Base-by-base conservation (phyloP, 176 grass and related monocot genomes). In the Hyparrhenia diplandra region DNA sequence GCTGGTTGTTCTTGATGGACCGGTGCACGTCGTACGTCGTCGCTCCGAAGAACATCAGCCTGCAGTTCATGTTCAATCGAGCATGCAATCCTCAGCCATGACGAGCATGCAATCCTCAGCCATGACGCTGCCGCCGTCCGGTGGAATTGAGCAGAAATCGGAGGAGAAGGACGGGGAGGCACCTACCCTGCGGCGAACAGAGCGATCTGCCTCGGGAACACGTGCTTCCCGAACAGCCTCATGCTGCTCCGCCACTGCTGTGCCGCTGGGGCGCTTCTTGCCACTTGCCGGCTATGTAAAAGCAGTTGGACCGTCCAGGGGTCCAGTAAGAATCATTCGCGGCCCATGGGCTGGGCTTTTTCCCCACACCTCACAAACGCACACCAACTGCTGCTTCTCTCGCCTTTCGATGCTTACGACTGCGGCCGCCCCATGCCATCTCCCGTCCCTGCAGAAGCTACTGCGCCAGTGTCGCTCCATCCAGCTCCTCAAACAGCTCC, bases 11-110 rank as follows among this genome's bases (percentile, higher is more conserved):
- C 82, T 89, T 93, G 76, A 98, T 98, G 10, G 95, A 93, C 34
- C 92, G 83, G 88, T 94, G 95, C 65, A 98, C 95, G 65, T 98
- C 95, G 73, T 93, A 98, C 5, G 88, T 94, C 18, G 90, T 93
- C 25, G 90, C 92, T 68, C 84, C 92, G 1, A 98, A 83, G 74
- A 94, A 90, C n/a, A 89, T 65, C 36, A 91, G 43, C 71, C 90
- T 98, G 81, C 67, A 13, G 35, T 10, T 47, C 24, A 45, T 13
- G 10, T 10, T 17, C 1, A 36, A 8, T 3, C 10, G 12, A 21
- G 49, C 31, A 58, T 25, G 11, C 5, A 21, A 29, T 28, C 60
- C 27, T 63, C 60, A 29, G 59, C 24, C 1, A 67, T 6, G 16
- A n/a, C 18, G 20, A n/a, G n/a, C n/a, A n/a, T n/a, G n/a, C n/a